Evolutionary conservation across 78 protist species (phyloP), one percentile per base, ranked within the genome.

Genomic region (Cyanophora paradoxa): DNA sequence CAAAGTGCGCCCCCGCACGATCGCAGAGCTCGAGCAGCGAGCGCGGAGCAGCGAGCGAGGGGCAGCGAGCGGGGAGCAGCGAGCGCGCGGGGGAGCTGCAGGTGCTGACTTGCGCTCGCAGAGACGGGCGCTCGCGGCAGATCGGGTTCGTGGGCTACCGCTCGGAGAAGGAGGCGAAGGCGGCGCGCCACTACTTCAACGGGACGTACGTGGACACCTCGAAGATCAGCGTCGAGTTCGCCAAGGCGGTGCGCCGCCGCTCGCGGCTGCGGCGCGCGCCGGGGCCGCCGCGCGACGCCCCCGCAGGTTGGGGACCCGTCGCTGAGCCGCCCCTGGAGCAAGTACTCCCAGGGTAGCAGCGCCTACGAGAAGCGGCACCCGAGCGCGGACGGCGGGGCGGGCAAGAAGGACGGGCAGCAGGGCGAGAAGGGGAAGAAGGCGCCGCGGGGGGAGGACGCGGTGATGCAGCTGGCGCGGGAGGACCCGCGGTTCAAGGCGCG

Each of bases 131-230:
- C 48, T 85, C 91, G 33, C 80, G 98, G 24, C 58, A 77, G 34
- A 88, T 93, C 42, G 97, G 90, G 40, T 97, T 95, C 71, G 80
- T 94, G 24, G 99, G 97, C 22, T 97, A 56, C 84, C 16, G 72
- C 10, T 50, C 82, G 0, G 77, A 72, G 0, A 44, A 79, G 8
- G 89, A 82, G 0, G 98, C 96, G 1, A 22, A 46, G 39, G 69
- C 46, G 1, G 96, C 97, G 16, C 59, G 77, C 28, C 4, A 40
- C 34, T 40, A 69, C 34, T 79, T 90, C 46, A 71, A 92, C 64
- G 42, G 41, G 39, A 72, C 96, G 3, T 95, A 39, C 81, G 42
- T 95, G 2, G 95, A 86, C 78, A 92, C 95, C 14, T 44, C 78
- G 22, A 76, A 82, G 67, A 86, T 95, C 26, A 33, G 34, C 16